Evolutionary conservation across 164 flowering plant genomes (phyloP).

Genomic region (Dillenia suffruticosa): DNA sequence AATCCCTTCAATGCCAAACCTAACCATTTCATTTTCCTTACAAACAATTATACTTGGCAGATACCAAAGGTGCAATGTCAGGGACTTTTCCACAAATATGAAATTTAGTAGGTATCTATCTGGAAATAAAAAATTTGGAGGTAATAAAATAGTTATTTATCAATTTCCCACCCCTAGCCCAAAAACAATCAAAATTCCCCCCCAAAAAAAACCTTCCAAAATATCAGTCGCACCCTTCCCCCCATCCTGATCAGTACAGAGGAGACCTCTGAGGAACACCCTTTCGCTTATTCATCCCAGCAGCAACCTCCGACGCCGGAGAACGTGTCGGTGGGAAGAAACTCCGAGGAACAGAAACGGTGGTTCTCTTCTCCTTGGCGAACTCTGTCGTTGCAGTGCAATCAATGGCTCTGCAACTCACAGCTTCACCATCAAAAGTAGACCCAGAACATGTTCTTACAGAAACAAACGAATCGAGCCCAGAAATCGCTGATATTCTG

Average conservation of each 20-base stretch:
- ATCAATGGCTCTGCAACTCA: constrained; percentile 4
- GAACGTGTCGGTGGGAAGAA: constrained; percentile 1
- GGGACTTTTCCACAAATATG: too few relatives aligned
- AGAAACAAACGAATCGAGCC: constrained; percentile 7
- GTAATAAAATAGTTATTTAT: too few relatives aligned
- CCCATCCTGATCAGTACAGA: constrained; percentile 3
- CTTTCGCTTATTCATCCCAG: constrained; percentile 10
- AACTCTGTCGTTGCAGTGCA: constrained; percentile 10
- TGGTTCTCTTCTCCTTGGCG: constrained; percentile 15
- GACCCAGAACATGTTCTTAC: constrained; percentile 6
- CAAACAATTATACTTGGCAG: too few relatives aligned
- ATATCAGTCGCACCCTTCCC: background rate
- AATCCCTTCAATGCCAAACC: too few relatives aligned
- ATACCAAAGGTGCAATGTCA: too few relatives aligned
- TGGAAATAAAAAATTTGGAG: too few relatives aligned
- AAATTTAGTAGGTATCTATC: too few relatives aligned
- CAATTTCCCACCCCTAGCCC: background rate
- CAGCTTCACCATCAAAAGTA: constrained; percentile 1
- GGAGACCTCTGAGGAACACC: constrained; percentile 19
- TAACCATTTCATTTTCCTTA: too few relatives aligned
- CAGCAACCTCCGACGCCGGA: constrained; percentile 1
- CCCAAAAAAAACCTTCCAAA: background rate
- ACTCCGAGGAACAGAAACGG: constrained; percentile 2
- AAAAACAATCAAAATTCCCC: constrained; percentile 1
- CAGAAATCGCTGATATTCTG: constrained; percentile 9